Evolutionary conservation across 257 asterid species (phyloP).

Genomic region (Scutellaria baicalensis): DNA sequence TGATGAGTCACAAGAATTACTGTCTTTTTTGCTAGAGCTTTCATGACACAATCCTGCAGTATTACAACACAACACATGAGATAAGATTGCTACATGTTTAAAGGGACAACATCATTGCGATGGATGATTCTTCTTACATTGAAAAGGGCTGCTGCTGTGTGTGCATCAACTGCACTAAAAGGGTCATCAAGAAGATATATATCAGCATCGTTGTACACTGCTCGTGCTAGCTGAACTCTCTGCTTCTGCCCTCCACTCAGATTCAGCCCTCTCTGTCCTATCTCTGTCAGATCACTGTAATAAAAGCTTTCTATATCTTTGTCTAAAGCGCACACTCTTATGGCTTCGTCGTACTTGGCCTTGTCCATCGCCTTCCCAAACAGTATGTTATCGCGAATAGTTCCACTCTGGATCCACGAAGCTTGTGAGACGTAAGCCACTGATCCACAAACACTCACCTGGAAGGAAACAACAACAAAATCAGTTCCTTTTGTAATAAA

Average conservation of each 20-base stretch:
- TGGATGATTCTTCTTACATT: constrained; percentile 30
- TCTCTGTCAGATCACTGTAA: constrained; percentile 75
- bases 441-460: constrained; percentile 59
- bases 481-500: too few relatives aligned
- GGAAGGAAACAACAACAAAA: background rate
- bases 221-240: constrained; percentile 81
- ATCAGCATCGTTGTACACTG: constrained; percentile 63
- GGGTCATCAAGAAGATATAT: constrained; percentile 81
- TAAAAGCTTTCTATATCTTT: constrained; percentile 63
- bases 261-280: constrained; percentile 78
- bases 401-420: constrained; percentile 85
- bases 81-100: background rate
- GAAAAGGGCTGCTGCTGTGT: constrained; percentile 64
- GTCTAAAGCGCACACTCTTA: constrained; percentile 52
- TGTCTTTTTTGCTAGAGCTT: constrained; percentile 56
- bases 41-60: constrained; percentile 65
- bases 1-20: constrained; percentile 82
- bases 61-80: background rate
- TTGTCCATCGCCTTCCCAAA: constrained; percentile 64
- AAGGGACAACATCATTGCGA: background rate
- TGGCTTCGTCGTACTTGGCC: constrained; percentile 41
- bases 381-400: constrained; percentile 61
- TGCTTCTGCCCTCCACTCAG: constrained; percentile 92
- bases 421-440: constrained; percentile 76
- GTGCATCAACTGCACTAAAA: constrained; percentile 91